Base-by-base conservation (phyloP, 2,329 filamentous ascomycete genomes). In the Thielaviopsis ethacetica region DNA sequence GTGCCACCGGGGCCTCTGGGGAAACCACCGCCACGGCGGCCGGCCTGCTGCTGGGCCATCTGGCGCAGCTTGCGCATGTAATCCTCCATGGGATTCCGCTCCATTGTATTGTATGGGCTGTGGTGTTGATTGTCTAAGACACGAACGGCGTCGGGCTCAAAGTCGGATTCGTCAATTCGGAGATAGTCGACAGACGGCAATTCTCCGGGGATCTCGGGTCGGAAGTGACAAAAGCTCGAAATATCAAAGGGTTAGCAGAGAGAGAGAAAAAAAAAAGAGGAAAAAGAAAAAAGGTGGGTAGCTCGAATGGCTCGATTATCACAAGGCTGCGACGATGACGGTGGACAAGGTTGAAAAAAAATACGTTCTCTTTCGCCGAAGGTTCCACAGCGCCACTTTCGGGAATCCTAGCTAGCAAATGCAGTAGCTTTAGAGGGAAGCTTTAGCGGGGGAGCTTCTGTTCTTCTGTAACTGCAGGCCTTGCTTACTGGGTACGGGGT, bases 11-110 rank as follows among this genome's bases (percentile, higher is more conserved):
- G 73, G 62, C 71, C 69, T 34, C 30, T 34, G 62, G 73, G 72
- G 55, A 71, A 69, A 62, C 73, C 73, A 59, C 72, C 69, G 57
- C 71, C 71, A 62, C 73, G 71, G 57, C 72, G 68, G 60, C 72
- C 70, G 66, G 71, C 69, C 58, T 71, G 64, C 30, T 50, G 38
- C 66, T 72, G 68, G 59, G 74, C 74, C 66, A 76, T 74, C 66
- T 75, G 72, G 64, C 76, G 75, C 60, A 79, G 70, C 64, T 73
- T 73, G 62, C 72, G 73, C 68, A 77, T 71, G 62, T 77, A 76
- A 65, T 79, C 75, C 66, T 79, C 74, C 66, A 74, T 71, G 24
- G 71, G 72, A 61, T 68, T 72, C 53, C 67, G 65, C 47, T 63
- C 63, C 62, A 61, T 61, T 59, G 56, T 56, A n/a, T 9, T 34